A percentile compares a stretch with the other conserved stretches of the same genome.
phyloP scores from a whole-genome alignment of 345 rosid species.

The Gossypium sturtianum region DNA sequence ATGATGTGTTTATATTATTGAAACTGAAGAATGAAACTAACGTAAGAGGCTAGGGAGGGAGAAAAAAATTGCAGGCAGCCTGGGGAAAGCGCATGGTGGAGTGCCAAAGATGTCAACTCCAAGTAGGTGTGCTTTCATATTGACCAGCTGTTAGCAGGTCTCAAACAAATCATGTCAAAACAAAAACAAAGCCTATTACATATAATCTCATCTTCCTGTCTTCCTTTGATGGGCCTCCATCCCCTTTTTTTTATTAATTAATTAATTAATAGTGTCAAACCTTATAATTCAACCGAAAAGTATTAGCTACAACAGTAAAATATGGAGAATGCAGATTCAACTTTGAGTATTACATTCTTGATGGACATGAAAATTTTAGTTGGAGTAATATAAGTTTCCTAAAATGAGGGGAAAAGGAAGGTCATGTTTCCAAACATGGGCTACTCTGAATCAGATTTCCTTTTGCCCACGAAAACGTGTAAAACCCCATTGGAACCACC shows the following conservation, averaged over 20 bases:
- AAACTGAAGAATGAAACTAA: too few species aligned
- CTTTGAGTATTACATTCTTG: too few species aligned
- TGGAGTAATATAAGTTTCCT: too few species aligned
- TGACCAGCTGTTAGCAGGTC: background rate
- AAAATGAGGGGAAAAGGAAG: background rate
- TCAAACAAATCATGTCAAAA: background rate
- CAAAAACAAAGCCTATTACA: background rate
- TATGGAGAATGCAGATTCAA: too few species aligned
- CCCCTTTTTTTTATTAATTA: too few species aligned
- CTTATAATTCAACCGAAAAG: too few species aligned
- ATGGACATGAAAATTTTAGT: too few species aligned
- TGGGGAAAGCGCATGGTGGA: background rate
- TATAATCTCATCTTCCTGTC: background rate
- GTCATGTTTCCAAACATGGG: background rate
- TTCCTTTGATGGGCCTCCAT: too few species aligned
- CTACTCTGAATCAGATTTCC: constrained; percentile 13
- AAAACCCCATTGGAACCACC: constrained; percentile 82
- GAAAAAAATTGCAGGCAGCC: background rate
- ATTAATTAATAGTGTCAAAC: too few species aligned
- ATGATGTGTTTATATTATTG: too few species aligned
- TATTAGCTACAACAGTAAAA: too few species aligned
- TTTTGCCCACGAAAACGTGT: constrained; percentile 48
- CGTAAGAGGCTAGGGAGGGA: too few species aligned
- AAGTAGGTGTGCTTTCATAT: background rate
- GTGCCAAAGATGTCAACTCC: background rate